Conservation (phyloP, 1,284 basidiomycete species). For the Tylopilus sp. region DNA sequence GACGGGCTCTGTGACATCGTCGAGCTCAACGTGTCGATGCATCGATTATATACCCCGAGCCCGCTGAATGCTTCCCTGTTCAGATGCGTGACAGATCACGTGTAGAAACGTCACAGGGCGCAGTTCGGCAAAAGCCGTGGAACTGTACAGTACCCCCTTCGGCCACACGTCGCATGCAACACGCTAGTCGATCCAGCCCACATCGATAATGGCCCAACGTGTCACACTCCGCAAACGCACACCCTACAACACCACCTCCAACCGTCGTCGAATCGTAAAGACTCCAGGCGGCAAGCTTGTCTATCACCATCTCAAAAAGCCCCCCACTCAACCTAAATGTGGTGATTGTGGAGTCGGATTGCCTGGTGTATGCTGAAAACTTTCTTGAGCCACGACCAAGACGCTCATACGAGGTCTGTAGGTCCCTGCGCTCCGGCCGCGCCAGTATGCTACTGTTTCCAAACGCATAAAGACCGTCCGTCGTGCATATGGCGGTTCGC, state of each 20-base stretch:
- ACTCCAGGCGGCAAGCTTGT: constrained; percentile 93
- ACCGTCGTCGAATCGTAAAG: constrained; percentile 93
- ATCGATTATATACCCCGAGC: constrained; percentile 14
- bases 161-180: constrained; percentile 18
- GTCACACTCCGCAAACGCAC: constrained; percentile 99
- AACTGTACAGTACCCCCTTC: constrained; percentile 20
- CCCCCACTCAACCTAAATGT: constrained; percentile 87
- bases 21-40: neutral
- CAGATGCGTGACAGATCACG: neutral
- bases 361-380: constrained; percentile 69
- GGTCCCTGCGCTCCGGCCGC: constrained; percentile 91
- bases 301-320: constrained; percentile 90
- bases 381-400: neutral
- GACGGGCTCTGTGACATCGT: constrained; percentile 25
- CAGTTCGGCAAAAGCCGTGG: constrained; percentile 17
- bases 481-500: constrained; percentile 92
- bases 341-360: constrained; percentile 93
- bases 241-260: constrained; percentile 98
- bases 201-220: constrained; percentile 86
- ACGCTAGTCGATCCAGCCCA: neutral
- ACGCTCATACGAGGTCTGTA: constrained; percentile 30
- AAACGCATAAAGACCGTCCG: constrained; percentile 95
- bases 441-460: constrained; percentile 89
- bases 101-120: too few species aligned
- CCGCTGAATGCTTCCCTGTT: too few species aligned